phyloP scores from a whole-genome alignment of 2,329 filamentous ascomycete species.

The Colletotrichum spinosum region DNA sequence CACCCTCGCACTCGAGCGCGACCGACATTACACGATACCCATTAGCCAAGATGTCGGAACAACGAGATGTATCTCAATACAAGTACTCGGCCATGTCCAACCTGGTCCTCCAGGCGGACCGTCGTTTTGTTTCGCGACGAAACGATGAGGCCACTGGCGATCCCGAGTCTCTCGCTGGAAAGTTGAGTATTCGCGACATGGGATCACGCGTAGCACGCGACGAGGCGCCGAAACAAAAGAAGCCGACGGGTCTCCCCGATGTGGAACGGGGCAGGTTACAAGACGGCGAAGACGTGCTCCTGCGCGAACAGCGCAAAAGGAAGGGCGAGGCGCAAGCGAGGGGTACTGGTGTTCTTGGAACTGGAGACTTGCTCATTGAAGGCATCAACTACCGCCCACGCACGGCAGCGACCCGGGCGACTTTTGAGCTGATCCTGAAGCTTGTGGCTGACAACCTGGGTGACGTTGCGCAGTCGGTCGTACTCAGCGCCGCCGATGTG shows the following conservation, averaged over 20 bases:
- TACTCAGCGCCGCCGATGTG: slow-evolving; percentile 93
- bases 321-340: slow-evolving; percentile 80
- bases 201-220: slow-evolving; percentile 86
- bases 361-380: slow-evolving; percentile 88
- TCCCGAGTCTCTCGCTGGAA: slow-evolving; percentile 94
- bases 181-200: slow-evolving; percentile 95
- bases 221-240: slow-evolving; percentile 83
- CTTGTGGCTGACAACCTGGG: slow-evolving; percentile 90
- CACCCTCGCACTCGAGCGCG: slow-evolving; percentile 19
- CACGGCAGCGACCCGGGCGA: slow-evolving; percentile 90
- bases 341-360: slow-evolving; percentile 82
- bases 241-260: slow-evolving; percentile 73
- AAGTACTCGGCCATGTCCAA: slow-evolving; percentile 99
- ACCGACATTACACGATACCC: slow-evolving; percentile 31
- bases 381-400: slow-evolving; percentile 92
- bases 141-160: slow-evolving; percentile 97
- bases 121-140: slow-evolving; percentile 91
- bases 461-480: slow-evolving; percentile 91
- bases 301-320: slow-evolving; percentile 86
- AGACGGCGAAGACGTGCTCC: slow-evolving; percentile 86
- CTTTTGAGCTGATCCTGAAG: slow-evolving; percentile 93
- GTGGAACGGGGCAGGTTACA: slow-evolving; percentile 80
- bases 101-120: slow-evolving; percentile 99
- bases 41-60: slow-evolving; percentile 74
- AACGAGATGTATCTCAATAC: slow-evolving; percentile 92